Percentiles rank a stretch among this genome's conserved stretches.
These are phyloP conservation scores for Macrotyloma uniflorum DNA, from an alignment of 306 rosid genomes.

Conservation along the genomic window DNA sequence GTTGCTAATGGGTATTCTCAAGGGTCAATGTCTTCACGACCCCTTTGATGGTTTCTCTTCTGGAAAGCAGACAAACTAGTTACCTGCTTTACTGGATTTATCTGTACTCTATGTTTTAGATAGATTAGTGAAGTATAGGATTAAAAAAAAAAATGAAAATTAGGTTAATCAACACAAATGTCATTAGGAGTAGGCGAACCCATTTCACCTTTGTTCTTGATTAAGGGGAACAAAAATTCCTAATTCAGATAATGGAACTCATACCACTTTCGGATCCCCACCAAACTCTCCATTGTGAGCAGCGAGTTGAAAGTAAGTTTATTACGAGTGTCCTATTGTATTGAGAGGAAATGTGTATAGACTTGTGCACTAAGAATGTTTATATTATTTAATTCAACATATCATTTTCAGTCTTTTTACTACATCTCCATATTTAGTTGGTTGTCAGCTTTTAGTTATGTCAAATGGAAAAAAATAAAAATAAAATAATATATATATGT, in stretches of 20 bases:
- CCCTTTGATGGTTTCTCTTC: conserved; percentile 56
- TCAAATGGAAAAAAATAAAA: no score
- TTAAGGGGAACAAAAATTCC: conserved; percentile 27
- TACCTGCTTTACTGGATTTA: conserved; percentile 33
- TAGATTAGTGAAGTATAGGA: conserved; percentile 43
- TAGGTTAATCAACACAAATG: conserved; percentile 37
- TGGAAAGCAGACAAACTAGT: conserved; percentile 32
- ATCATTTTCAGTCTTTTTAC: conserved; percentile 15
- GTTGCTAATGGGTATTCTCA: conserved; percentile 74
- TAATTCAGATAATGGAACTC: conserved; percentile 37
- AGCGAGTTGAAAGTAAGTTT: conserved; percentile 28
- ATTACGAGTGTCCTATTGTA: conserved; percentile 26
- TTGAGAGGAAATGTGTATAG: conserved; percentile 38
- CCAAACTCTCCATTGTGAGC: conserved; percentile 34
- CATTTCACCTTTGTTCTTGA: conserved; percentile 27
- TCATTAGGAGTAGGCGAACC: conserved; percentile 46
- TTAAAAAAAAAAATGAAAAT: conserved; percentile 22
- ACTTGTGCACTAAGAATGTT: conserved; percentile 33
- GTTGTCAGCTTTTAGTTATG: no score
- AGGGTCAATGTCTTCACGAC: conserved; percentile 67
- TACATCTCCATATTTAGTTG: no score
- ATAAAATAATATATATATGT: no score
- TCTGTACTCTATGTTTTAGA: conserved; percentile 42
- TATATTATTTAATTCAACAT: conserved; percentile 28
- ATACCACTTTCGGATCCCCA: conserved; percentile 29